A percentile compares a stretch with the other conserved stretches of the same genome.
These are phyloP conservation scores for Paecilomyces formosus DNA, from an alignment of 2,329 filamentous ascomycete species.

Conservation along the genomic window DNA sequence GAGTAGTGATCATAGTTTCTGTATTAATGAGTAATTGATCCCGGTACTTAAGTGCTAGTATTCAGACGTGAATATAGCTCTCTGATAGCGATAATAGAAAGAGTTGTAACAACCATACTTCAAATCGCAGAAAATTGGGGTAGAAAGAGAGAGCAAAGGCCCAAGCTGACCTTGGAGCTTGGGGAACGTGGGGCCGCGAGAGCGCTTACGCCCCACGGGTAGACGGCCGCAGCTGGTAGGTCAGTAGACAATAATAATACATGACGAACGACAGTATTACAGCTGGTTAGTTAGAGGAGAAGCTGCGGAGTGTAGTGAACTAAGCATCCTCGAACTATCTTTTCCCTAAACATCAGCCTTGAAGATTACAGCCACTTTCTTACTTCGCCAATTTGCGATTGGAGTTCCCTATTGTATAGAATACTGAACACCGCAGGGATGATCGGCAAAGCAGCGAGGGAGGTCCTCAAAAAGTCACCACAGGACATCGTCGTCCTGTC, in stretches of 20 bases:
- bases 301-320: not conserved
- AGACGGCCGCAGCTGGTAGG: not conserved
- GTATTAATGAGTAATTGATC: too few relatives aligned
- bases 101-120: too few relatives aligned
- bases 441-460: slow-evolving; percentile 5
- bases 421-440: not conserved
- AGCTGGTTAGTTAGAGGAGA: not conserved
- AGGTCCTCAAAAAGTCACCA: slow-evolving; percentile 56
- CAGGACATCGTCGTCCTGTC: slow-evolving; percentile 93
- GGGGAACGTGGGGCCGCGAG: not conserved
- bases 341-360: not conserved
- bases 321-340: not conserved
- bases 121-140: not conserved
- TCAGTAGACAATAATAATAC: too few relatives aligned
- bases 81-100: too few relatives aligned
- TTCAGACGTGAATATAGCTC: too few relatives aligned
- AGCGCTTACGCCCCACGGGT: not conserved
- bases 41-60: too few relatives aligned
- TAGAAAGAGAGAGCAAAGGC: not conserved
- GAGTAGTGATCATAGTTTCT: too few relatives aligned
- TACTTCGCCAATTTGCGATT: not conserved
- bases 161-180: not conserved
- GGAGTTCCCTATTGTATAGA: not conserved
- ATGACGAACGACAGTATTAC: too few relatives aligned
- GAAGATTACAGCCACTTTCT: not conserved